Evolutionary conservation across 345 rosid species (phyloP).

Genomic region (Populus nigra): DNA sequence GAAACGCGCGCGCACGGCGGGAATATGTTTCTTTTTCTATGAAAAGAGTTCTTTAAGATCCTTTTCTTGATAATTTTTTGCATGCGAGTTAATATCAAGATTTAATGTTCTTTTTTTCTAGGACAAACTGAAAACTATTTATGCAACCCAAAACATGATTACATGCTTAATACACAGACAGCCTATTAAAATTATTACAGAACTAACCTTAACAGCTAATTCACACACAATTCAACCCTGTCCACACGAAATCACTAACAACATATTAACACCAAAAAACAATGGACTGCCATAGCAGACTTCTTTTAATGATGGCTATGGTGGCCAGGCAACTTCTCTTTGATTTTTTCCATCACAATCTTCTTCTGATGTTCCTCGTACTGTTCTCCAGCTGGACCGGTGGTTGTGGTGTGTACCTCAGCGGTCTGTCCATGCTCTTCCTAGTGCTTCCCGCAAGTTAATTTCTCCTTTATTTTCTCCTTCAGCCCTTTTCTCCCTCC

Average conservation of each 20-base stretch:
- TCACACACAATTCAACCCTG: neutral
- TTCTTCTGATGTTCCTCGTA: slow-evolving; percentile 57
- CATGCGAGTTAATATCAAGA: neutral
- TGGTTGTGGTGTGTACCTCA: slow-evolving; percentile 9
- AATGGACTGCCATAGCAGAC: neutral
- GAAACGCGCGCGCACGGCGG: no score
- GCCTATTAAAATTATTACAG: neutral
- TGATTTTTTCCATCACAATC: slow-evolving; percentile 68
- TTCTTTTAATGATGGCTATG: slow-evolving; percentile 23
- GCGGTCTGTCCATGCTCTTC: slow-evolving; percentile 36
- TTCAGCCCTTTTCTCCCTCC: slow-evolving; percentile 70
- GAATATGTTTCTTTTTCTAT: no score
- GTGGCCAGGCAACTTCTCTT: slow-evolving; percentile 71
- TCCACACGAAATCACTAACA: neutral
- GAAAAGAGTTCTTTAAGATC: no score
- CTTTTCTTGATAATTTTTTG: neutral
- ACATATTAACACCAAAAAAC: neutral
- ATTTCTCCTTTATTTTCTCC: slow-evolving; percentile 70
- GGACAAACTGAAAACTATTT: neutral
- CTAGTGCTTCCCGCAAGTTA: slow-evolving; percentile 40
- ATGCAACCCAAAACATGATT: neutral
- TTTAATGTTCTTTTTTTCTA: neutral
- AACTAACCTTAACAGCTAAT: neutral
- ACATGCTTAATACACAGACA: neutral
- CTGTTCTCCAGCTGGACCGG: slow-evolving; percentile 9